Evolutionary conservation across 2,329 filamentous ascomycete species (phyloP).

Genomic region (Exophiala sp.): DNA sequence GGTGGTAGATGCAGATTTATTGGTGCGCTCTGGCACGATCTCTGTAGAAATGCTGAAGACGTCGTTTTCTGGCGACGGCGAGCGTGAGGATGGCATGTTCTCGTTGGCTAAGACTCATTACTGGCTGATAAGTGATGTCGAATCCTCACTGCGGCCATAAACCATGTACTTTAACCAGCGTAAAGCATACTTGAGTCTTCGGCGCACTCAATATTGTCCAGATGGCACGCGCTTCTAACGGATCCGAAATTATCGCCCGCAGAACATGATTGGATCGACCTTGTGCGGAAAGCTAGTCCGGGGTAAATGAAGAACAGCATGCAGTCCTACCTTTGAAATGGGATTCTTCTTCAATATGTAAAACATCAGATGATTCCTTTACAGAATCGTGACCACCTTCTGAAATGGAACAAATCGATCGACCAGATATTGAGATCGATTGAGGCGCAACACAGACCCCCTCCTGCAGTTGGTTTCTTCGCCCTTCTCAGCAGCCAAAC

Average conservation of each 20-base stretch:
- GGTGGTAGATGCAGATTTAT: constrained; percentile 52
- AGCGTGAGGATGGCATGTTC: constrained; percentile 24
- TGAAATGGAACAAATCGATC: too few relatives aligned
- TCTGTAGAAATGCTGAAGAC: constrained; percentile 51
- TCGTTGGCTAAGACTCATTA: neutral
- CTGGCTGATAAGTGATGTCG: too few relatives aligned
- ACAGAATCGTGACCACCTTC: too few relatives aligned
- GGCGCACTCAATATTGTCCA: too few relatives aligned
- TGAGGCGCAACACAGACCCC: too few relatives aligned
- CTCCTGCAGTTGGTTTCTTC: too few relatives aligned
- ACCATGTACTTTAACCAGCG: too few relatives aligned
- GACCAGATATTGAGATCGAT: too few relatives aligned
- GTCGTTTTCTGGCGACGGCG: constrained; percentile 31
- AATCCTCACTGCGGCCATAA: too few relatives aligned
- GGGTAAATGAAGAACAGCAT: constrained; percentile 4
- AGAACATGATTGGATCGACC: constrained; percentile 10
- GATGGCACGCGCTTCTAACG: too few relatives aligned
- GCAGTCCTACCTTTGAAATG: neutral
- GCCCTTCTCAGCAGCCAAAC: neutral
- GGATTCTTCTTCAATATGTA: neutral
- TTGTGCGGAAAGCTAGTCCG: constrained; percentile 13
- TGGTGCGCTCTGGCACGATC: constrained; percentile 52
- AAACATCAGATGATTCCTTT: too few relatives aligned
- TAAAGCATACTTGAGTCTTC: too few relatives aligned
- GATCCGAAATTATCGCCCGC: neutral